A percentile compares a stretch with the other conserved stretches of the same genome.
Evolutionary conservation across 148 eudicot species (phyloP).

Genomic region (Gaultheria prostrata): DNA sequence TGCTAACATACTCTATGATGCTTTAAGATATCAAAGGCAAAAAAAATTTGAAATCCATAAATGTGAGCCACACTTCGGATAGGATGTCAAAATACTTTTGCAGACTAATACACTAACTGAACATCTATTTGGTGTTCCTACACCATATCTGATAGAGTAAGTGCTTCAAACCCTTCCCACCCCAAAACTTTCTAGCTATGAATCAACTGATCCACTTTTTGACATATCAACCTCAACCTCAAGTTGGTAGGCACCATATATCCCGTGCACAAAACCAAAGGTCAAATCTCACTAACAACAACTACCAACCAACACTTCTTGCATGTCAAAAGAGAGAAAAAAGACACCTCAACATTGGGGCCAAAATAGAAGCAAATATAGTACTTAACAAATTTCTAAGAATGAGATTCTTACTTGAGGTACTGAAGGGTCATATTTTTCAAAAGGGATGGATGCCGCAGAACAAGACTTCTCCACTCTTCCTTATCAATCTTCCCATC

Average conservation of each 20-base stretch:
- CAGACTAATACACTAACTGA: not conserved
- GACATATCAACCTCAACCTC: not conserved
- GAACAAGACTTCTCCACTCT: slow-evolving; percentile 86
- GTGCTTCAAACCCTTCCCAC: no score
- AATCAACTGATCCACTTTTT: not conserved
- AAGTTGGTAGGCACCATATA: no score
- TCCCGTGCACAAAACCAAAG: no score
- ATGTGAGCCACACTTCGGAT: not conserved
- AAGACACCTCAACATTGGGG: not conserved
- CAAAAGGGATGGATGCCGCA: slow-evolving; percentile 76
- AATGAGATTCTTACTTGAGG: slow-evolving; percentile 60
- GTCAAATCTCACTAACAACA: no score
- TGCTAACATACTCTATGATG: not conserved
- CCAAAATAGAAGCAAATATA: not conserved
- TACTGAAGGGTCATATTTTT: slow-evolving; percentile 96
- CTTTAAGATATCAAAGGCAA: not conserved
- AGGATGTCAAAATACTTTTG: not conserved
- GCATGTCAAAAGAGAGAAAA: not conserved
- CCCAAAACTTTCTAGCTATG: not conserved
- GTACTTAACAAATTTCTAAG: not conserved
- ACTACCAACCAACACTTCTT: not conserved
- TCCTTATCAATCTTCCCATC: slow-evolving; percentile 97
- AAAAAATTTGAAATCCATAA: not conserved
- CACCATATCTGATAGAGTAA: not conserved
- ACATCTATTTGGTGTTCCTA: not conserved